phyloP scores from a whole-genome alignment of 495 filamentous ascomycete species.

The Neurospora sp. region DNA sequence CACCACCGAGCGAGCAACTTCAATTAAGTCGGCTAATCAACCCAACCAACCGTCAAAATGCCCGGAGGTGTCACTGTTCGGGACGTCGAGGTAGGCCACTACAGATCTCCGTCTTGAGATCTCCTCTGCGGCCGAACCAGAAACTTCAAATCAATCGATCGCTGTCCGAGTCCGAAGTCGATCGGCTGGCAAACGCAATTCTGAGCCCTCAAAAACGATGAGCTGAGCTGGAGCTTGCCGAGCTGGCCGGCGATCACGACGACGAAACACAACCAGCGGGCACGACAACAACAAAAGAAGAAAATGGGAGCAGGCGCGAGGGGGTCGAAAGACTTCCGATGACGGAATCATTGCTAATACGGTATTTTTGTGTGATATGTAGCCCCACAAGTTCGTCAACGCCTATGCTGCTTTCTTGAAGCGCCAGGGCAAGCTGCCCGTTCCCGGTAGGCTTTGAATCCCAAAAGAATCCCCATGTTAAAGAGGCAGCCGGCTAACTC shows the following conservation, averaged over 20 bases:
- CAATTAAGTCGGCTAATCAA: slow-evolving; percentile 9
- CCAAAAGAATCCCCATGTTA: slow-evolving; percentile 3
- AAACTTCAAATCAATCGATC: slow-evolving; percentile 15
- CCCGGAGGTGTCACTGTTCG: slow-evolving; percentile 73
- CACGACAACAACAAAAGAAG: slow-evolving; percentile 18
- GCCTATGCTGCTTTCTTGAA: slow-evolving; percentile 97
- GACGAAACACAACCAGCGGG: slow-evolving; percentile 2
- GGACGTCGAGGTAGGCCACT: slow-evolving; percentile 75
- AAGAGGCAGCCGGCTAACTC: slow-evolving; percentile 2
- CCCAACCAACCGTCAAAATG: slow-evolving; percentile 56
- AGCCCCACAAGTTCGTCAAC: slow-evolving; percentile 88
- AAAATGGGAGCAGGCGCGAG: slow-evolving; percentile 44
- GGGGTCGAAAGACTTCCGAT: slow-evolving; percentile 49
- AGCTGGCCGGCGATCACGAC: slow-evolving; percentile 17
- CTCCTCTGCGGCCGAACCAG: slow-evolving; percentile 18
- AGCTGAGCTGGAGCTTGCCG: slow-evolving; percentile 1
- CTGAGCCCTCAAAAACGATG: slow-evolving; percentile 3
- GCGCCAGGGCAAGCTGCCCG: slow-evolving; percentile 96
- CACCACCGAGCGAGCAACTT: slow-evolving; percentile 17
- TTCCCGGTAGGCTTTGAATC: slow-evolving; percentile 57
- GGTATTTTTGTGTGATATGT: slow-evolving; percentile 31
- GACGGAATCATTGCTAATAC: slow-evolving; percentile 50
- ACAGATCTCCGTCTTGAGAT: slow-evolving; percentile 16
- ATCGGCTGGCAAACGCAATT: slow-evolving; percentile 5
- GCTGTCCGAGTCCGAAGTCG: slow-evolving; percentile 14